A percentile compares a stretch with the other conserved stretches of the same genome.
Conservation (phyloP, 2,329 filamentous ascomycete species). For the Lachnellula subtilissima region DNA sequence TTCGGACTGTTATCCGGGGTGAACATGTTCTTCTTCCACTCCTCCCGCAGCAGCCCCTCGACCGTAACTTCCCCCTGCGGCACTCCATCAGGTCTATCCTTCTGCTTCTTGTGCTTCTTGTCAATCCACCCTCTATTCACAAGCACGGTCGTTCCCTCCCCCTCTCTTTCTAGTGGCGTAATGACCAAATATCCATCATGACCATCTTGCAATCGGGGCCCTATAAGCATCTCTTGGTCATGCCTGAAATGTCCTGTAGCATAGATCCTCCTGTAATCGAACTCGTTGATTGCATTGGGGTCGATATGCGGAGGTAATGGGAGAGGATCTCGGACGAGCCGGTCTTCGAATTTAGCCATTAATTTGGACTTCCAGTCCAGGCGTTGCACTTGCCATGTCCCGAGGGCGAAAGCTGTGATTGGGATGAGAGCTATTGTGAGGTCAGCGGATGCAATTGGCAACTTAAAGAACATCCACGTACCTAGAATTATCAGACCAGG, state of each 20-base stretch:
- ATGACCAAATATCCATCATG: conserved; percentile 88
- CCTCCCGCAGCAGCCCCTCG: conserved; percentile 79
- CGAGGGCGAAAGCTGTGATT: conserved; percentile 81
- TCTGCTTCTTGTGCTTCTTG: conserved; percentile 65
- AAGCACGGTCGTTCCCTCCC: conserved; percentile 64
- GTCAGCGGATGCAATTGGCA: conserved; percentile 3
- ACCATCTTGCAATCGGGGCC: conserved; percentile 82
- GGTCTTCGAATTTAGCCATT: conserved; percentile 87
- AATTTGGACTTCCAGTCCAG: conserved; percentile 92
- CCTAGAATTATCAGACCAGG: conserved; percentile 75
- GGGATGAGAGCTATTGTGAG: conserved; percentile 60
- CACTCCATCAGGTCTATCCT: conserved; percentile 57
- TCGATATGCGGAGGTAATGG: conserved; percentile 82
- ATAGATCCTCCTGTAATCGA: conserved; percentile 83
- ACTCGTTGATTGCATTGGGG: conserved; percentile 74
- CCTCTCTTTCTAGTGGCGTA: conserved; percentile 76
- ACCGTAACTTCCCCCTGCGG: conserved; percentile 69
- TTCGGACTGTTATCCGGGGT: conserved; percentile 86
- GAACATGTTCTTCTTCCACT: conserved; percentile 97
- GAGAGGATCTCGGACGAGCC: conserved; percentile 77
- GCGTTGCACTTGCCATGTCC: conserved; percentile 92
- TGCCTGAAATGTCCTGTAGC: conserved; percentile 72
- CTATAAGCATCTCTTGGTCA: conserved; percentile 94
- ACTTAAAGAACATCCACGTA: conserved; percentile 31
- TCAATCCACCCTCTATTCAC: conserved; percentile 91